Evolutionary conservation across 805 yeast species (phyloP), one percentile per base, ranked within the genome.

Genomic region (Cephaloascus albidus): DNA sequence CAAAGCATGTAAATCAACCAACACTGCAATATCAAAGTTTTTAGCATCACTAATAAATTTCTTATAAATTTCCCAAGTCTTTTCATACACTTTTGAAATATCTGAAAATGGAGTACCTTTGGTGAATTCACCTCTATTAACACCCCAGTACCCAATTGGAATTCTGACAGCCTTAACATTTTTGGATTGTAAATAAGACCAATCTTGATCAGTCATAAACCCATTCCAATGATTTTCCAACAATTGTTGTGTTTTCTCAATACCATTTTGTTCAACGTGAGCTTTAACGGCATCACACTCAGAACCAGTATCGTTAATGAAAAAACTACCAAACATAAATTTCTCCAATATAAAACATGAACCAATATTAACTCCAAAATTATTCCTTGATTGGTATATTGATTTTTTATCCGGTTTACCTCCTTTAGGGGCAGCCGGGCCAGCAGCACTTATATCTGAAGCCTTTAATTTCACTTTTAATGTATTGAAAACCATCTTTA

Each of bases 61-160:
- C 54, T 75, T 77, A 44, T 81, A 67, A 17, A 70, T 63, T 4
- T 55, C 55, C 97, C 97, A 90, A 0, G 95, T 81, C 47, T 74
- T 69, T n/a, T 46, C 46, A 58, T 90, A 90, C 3, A 85, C 86
- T 0, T 53, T 53, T 3, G 70, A 55, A 30, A 73, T 61, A 27
- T 66, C 53, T 14, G 61, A 77, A 52, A 85, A 90, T 16, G 81
- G 79, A 2, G 95, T 81, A 3, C 71, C 75, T 17, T 60, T 57
- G 33, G 77, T 61, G 53, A 67, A 82, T 15, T 49, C 46, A 1
- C 89, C 86, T 17, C 81, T 79, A 38, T 63, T 72, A n/a, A 88
- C 75, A 41, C 75, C 79, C 96, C 96, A 90, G 58, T 85, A 90
- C 0, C 97, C 97, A 46, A 90, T 61, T 5, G 98, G 97, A 1